A percentile compares a stretch with the other conserved stretches of the same genome.
Evolutionary conservation across 1,139 yeast genomes (phyloP).

Genomic region (Debaryomyces robertsiae): DNA sequence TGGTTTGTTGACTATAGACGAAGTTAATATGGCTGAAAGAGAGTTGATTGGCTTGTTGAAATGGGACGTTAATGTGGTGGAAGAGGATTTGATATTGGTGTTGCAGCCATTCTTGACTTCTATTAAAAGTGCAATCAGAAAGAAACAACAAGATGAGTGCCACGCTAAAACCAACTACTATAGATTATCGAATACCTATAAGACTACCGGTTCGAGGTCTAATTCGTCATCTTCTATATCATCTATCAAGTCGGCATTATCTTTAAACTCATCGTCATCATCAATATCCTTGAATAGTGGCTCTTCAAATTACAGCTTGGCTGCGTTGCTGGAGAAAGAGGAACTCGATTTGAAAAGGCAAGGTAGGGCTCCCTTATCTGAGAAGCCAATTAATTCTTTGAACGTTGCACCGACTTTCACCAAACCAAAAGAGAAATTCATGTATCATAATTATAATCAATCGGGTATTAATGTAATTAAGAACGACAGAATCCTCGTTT

Average conservation of each 20-base stretch:
- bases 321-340: slow-evolving; percentile 6
- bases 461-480: slow-evolving; percentile 9
- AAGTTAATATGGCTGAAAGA: slow-evolving; percentile 88
- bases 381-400: slow-evolving; percentile 21
- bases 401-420: slow-evolving; percentile 10
- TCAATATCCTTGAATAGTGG: slow-evolving; percentile 9
- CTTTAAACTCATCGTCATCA: slow-evolving; percentile 16
- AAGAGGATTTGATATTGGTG: slow-evolving; percentile 66
- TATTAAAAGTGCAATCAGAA: slow-evolving; percentile 49
- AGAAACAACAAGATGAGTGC: slow-evolving; percentile 35
- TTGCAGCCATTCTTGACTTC: slow-evolving; percentile 76
- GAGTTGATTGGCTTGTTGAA: slow-evolving; percentile 79
- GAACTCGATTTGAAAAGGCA: slow-evolving; percentile 5
- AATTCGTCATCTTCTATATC: slow-evolving; percentile 17
- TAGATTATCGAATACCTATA: slow-evolving; percentile 36
- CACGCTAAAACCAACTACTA: slow-evolving; percentile 40
- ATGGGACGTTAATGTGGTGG: slow-evolving; percentile 77
- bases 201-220: slow-evolving; percentile 18
- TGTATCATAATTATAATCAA: slow-evolving; percentile 8
- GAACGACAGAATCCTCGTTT: slow-evolving; percentile 8
- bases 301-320: slow-evolving; percentile 10
- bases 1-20: slow-evolving; percentile 73
- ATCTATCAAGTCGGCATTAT: slow-evolving; percentile 14
- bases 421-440: background rate
- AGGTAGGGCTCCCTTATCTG: slow-evolving; percentile 25